phyloP scores from a whole-genome alignment of 768 basidiomycete species.

The Omphalotus guepiniiformis region DNA sequence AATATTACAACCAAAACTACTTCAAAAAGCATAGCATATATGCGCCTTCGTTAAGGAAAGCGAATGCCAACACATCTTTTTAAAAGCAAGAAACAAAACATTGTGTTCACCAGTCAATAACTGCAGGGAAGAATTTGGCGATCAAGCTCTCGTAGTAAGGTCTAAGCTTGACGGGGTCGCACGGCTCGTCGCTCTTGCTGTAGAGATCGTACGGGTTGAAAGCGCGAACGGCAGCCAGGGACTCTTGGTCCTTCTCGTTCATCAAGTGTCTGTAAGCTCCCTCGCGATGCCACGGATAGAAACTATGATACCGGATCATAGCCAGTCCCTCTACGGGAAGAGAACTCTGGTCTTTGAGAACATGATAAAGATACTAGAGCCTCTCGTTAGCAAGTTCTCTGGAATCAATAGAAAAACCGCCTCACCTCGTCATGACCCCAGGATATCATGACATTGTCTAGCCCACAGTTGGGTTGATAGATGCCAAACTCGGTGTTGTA shows the following conservation, averaged over 20 bases:
- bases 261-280: constrained; percentile 78
- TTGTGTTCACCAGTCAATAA: constrained; percentile 66
- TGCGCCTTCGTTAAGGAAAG: too few relatives aligned
- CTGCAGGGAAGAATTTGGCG: constrained; percentile 78
- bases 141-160: constrained; percentile 86
- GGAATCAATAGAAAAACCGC: too few relatives aligned
- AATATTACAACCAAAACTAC: too few relatives aligned
- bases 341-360: constrained; percentile 76
- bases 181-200: constrained; percentile 77
- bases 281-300: constrained; percentile 89
- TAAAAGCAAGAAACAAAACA: background rate
- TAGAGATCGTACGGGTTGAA: constrained; percentile 97
- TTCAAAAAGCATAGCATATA: too few relatives aligned
- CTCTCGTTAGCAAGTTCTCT: constrained; percentile 2
- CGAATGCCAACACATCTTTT: background rate
- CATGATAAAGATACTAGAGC: constrained; percentile 73
- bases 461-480: constrained; percentile 73
- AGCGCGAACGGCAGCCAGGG: constrained; percentile 70
- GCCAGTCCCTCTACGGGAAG: constrained; percentile 79
- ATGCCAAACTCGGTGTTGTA: constrained; percentile 74
- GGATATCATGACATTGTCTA: constrained; percentile 83
- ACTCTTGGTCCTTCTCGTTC: constrained; percentile 60
- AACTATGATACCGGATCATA: constrained; percentile 94
- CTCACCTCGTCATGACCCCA: constrained; percentile 91
- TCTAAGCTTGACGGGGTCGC: constrained; percentile 55